A percentile compares a stretch with the other conserved stretches of the same genome.
Conservation (phyloP, 768 basidiomycete genomes). For the Obba rivulosa region DNA sequence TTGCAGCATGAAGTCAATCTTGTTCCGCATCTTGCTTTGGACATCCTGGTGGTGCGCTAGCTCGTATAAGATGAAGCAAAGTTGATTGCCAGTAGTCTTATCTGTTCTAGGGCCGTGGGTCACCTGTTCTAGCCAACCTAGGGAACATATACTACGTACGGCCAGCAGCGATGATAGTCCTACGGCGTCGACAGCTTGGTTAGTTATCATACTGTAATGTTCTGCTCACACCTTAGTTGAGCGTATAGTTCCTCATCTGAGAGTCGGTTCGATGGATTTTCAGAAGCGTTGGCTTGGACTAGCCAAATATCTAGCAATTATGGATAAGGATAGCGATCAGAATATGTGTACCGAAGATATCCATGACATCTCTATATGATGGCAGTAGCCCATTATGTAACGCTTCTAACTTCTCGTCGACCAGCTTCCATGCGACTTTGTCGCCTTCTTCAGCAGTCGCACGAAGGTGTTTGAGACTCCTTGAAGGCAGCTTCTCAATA, state of each 20-base stretch:
- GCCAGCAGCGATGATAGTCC: not conserved
- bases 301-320: too few species aligned
- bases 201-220: too few species aligned
- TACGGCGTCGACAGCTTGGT: too few species aligned
- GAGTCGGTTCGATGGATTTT: not conserved
- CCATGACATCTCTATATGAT: not conserved
- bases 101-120: not conserved
- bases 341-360: not conserved
- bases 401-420: not conserved
- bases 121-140: not conserved
- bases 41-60: not conserved
- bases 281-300: not conserved
- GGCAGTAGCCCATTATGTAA: not conserved
- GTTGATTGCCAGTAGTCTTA: not conserved
- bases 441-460: not conserved
- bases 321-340: not conserved
- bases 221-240: too few species aligned
- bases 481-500: not conserved
- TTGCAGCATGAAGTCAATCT: not conserved
- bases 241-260: not conserved
- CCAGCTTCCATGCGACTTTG: not conserved
- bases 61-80: not conserved
- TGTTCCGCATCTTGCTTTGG: not conserved
- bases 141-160: not conserved
- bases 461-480: not conserved